Percentiles rank a stretch among this genome's conserved stretches.
phyloP scores from a whole-genome alignment of 1,139 yeast genomes.

The Meyerozyma sp. region DNA sequence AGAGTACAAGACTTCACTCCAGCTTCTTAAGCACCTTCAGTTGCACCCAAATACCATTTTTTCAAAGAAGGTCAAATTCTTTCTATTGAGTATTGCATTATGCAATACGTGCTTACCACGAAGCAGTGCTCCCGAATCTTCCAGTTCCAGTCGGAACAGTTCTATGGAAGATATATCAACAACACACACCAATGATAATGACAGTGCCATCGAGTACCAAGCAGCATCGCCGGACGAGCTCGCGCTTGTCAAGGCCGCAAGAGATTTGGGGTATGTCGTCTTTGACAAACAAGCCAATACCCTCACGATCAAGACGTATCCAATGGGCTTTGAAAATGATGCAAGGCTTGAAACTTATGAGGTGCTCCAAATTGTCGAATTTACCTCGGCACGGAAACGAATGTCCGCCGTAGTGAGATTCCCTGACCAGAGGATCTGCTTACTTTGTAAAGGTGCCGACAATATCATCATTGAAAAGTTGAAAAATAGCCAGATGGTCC shows the following conservation, averaged over 20 bases:
- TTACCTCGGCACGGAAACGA: slow-evolving; percentile 82
- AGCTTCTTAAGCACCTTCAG: slow-evolving; percentile 66
- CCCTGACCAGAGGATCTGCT: slow-evolving; percentile 73
- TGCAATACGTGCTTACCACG: slow-evolving; percentile 88
- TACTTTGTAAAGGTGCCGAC: slow-evolving; percentile 95
- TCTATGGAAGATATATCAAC: slow-evolving; percentile 12
- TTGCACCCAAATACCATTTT: slow-evolving; percentile 64
- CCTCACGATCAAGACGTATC: slow-evolving; percentile 70
- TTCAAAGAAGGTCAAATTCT: slow-evolving; percentile 70
- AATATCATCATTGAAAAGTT: slow-evolving; percentile 80
- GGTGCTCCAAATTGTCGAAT: slow-evolving; percentile 76
- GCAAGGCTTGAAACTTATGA: slow-evolving; percentile 67
- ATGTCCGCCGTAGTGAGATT: slow-evolving; percentile 84
- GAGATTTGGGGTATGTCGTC: slow-evolving; percentile 86
- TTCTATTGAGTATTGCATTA: slow-evolving; percentile 73
- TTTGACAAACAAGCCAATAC: slow-evolving; percentile 57
- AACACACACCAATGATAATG: slow-evolving; percentile 6
- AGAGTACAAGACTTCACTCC: slow-evolving; percentile 32
- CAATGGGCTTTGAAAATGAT: slow-evolving; percentile 65
- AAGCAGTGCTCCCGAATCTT: slow-evolving; percentile 3
- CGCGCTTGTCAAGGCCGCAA: slow-evolving; percentile 89
- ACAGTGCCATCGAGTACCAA: slow-evolving; percentile 62
- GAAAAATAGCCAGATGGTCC: slow-evolving; percentile 53
- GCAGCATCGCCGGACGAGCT: slow-evolving; percentile 96
- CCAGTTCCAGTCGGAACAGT: slow-evolving; percentile 3